Conservation (phyloP, 805 yeast genomes). For the Pachysolen tannophilus region DNA sequence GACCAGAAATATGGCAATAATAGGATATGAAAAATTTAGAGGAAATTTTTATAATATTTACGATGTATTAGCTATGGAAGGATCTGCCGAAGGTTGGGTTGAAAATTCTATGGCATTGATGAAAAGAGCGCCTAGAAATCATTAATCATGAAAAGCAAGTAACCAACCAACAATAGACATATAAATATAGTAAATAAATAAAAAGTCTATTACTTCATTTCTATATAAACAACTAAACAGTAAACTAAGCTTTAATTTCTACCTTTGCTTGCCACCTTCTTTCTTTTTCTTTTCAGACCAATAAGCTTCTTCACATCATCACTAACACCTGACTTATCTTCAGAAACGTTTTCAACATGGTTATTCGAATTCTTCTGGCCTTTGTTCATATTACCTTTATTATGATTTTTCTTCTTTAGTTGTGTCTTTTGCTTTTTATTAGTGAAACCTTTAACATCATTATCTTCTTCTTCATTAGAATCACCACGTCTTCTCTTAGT, state of each 20-base stretch:
- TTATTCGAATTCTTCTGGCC: slow-evolving; percentile 17
- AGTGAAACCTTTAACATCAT: slow-evolving; percentile 13
- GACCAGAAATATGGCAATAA: slow-evolving; percentile 85
- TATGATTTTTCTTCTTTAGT: slow-evolving; percentile 18
- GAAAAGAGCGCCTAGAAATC: slow-evolving; percentile 66
- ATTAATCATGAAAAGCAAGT: slow-evolving; percentile 32
- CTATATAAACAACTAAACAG: too few relatives aligned
- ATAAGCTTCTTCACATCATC: slow-evolving; percentile 56
- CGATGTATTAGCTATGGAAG: slow-evolving; percentile 64
- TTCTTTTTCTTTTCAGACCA: slow-evolving; percentile 62
- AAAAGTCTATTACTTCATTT: too few relatives aligned
- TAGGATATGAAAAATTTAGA: slow-evolving; percentile 43
- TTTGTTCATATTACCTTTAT: slow-evolving; percentile 39
- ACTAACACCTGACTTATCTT: slow-evolving; percentile 30
- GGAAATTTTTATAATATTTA: slow-evolving; percentile 32
- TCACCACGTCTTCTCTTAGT: slow-evolving; percentile 3
- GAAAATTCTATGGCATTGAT: slow-evolving; percentile 68
- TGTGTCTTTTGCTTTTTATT: slow-evolving; percentile 19
- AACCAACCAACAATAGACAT: too few relatives aligned
- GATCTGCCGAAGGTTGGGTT: slow-evolving; percentile 90
- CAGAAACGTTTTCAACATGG: slow-evolving; percentile 13
- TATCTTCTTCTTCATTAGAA: slow-evolving; percentile 8
- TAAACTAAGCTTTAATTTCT: too few relatives aligned
- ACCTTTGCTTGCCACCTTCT: too few relatives aligned
- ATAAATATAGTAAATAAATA: too few relatives aligned